phyloP scores from a whole-genome alignment of 2,329 filamentous ascomycete species.

The Xylaria digitata region DNA sequence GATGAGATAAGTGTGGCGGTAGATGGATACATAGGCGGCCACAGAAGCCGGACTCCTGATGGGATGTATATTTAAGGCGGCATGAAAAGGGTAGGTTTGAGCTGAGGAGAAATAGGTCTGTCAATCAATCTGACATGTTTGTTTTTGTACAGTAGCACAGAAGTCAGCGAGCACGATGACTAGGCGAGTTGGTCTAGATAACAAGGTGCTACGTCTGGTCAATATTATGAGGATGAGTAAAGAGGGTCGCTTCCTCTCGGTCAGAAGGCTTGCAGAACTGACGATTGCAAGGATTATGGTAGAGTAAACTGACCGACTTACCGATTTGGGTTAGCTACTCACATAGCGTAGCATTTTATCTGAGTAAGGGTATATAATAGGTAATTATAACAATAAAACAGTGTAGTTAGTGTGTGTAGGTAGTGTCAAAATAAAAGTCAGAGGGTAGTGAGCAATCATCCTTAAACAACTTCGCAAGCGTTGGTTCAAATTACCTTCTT shows the following conservation, averaged over 20 bases:
- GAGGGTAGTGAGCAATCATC: too few relatives aligned
- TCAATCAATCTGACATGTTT: slow-evolving; percentile 29
- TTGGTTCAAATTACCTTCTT: too few relatives aligned
- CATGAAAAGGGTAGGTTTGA: slow-evolving; percentile 32
- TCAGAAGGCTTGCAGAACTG: not conserved
- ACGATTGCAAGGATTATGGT: not conserved
- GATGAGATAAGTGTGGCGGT: not conserved
- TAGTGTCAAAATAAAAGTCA: too few relatives aligned
- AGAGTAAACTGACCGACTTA: not conserved
- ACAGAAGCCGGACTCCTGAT: slow-evolving; percentile 30
- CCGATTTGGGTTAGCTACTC: not conserved
- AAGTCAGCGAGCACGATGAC: too few relatives aligned
- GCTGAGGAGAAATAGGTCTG: not conserved
- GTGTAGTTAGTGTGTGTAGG: too few relatives aligned
- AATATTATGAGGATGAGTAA: slow-evolving; percentile 14
- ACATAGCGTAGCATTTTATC: too few relatives aligned
- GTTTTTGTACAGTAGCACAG: not conserved
- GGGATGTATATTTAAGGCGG: slow-evolving; percentile 28
- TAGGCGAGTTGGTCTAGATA: too few relatives aligned
- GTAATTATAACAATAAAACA: too few relatives aligned
- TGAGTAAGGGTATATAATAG: too few relatives aligned
- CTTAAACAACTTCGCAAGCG: too few relatives aligned
- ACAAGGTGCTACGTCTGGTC: not conserved
- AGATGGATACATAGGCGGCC: slow-evolving; percentile 28
- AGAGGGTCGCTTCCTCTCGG: not conserved